Evolutionary conservation across 768 basidiomycete genomes (phyloP), one percentile per base, ranked within the genome.

Genomic region (Dentipellis fragilis): DNA sequence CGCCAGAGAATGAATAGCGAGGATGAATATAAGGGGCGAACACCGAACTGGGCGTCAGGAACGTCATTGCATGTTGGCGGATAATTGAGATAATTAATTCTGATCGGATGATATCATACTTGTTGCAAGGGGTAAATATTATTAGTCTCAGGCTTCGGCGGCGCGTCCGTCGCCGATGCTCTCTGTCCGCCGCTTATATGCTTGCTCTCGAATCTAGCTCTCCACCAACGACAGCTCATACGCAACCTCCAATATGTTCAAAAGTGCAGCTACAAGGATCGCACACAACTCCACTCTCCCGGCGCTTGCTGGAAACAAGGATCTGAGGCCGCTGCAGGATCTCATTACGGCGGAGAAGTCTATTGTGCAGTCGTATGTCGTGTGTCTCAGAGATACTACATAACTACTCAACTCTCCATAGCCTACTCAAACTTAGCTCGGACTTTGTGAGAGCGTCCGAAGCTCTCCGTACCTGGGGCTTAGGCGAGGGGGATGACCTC

Each of bases 231-330:
- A 29, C 21, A 45, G 7, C 14, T 12, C 42, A 45, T 3, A 8
- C n/a, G 19, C 14, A 19, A 17, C 16, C 45, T 53, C 53, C 22
- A 49, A 39, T 11, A 91, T 91, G 89, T 88, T 91, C 75, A 86
- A 77, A 71, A 76, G 75, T 14, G 85, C 85, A 35, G 85, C 87
- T 62, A 81, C 85, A 38, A 90, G 84, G 70, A 80, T 95, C 67
- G 93, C 93, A 2, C 93, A 95, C 69, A 93, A 91, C 65, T 84
- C 90, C 1, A 87, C 89, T 3, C 73, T 93, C 6, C 87, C 92
- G 45, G 75, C 81, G 0, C 69, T 90, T 10, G 72, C 74, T 16
- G 79, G 80, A 1, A 93, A 91, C 67, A 82, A 84, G 63, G 93
- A 94, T 66, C 70, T 93, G 3, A 73, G 85, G 23, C 81, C 84